Evolutionary conservation across 352 stramenopile genomes (phyloP).

Genomic region (Aphanomyces stellatus): DNA sequence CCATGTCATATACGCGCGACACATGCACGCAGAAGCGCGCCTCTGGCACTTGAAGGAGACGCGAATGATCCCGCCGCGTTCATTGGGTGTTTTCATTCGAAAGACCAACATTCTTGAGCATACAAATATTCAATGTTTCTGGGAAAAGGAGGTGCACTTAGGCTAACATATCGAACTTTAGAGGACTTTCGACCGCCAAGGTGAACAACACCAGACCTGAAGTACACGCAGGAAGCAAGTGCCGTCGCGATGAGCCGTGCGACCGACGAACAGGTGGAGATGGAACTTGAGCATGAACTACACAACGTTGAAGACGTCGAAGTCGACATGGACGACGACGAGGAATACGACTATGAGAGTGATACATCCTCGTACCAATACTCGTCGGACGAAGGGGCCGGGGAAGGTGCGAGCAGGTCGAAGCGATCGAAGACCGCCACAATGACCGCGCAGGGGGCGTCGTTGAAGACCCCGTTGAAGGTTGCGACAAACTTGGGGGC

Average conservation of each 20-base stretch:
- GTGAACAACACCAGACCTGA: no score
- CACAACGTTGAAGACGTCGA: background rate
- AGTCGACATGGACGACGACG: background rate
- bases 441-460: background rate
- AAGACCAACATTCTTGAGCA: no score
- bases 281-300: background rate
- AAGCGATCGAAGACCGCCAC: background rate
- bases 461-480: background rate
- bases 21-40: no score
- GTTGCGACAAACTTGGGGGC: background rate
- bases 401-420: background rate
- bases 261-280: background rate
- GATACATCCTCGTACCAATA: constrained; percentile 13
- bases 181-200: no score
- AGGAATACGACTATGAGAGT: constrained; percentile 11
- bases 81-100: no score
- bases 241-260: background rate
- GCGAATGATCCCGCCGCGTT: no score
- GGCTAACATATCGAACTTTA: no score
- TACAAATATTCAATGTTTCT: no score
- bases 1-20: no score
- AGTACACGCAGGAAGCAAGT: no score
- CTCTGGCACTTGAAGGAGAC: no score
- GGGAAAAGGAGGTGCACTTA: no score
- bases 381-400: constrained; percentile 1